Percentiles rank a stretch among this genome's conserved stretches.
These are phyloP conservation scores for Cordyceps farinosa DNA, from an alignment of 2,329 filamentous ascomycete genomes.

Conservation along the genomic window DNA sequence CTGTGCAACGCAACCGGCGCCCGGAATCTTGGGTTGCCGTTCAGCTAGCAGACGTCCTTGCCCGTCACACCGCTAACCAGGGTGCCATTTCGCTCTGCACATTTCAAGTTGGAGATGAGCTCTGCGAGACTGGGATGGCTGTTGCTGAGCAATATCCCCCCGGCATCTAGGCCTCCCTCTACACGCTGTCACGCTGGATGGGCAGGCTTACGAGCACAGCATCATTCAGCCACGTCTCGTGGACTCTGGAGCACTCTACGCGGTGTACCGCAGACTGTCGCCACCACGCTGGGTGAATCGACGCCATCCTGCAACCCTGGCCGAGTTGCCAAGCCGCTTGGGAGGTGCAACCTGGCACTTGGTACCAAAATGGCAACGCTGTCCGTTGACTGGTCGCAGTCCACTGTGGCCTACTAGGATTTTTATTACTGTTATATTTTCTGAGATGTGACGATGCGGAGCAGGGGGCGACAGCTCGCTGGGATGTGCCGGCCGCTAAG, in stretches of 20 bases:
- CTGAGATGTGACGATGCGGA: constrained; percentile 16
- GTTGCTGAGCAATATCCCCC: neutral
- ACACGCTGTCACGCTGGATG: neutral
- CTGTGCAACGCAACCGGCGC: neutral
- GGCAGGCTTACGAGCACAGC: neutral
- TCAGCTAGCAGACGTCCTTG: neutral
- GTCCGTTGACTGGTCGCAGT: constrained; percentile 5
- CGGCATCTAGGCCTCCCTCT: neutral
- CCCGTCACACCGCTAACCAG: too few relatives aligned
- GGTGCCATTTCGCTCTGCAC: too few relatives aligned
- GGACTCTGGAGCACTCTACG: neutral
- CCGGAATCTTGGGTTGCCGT: neutral
- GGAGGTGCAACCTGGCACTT: neutral
- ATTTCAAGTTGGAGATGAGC: too few relatives aligned
- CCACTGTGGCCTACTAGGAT: neutral
- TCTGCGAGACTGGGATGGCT: too few relatives aligned
- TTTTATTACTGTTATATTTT: neutral
- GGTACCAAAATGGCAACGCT: constrained; percentile 1
- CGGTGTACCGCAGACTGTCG: neutral
- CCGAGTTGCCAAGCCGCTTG: neutral
- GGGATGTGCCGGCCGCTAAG: neutral
- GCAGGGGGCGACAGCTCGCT: neutral
- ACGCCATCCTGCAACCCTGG: neutral
- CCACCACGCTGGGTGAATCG: neutral
- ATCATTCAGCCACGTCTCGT: neutral